Conservation (phyloP, 768 basidiomycete species). For the Lactarius hengduanensis region DNA sequence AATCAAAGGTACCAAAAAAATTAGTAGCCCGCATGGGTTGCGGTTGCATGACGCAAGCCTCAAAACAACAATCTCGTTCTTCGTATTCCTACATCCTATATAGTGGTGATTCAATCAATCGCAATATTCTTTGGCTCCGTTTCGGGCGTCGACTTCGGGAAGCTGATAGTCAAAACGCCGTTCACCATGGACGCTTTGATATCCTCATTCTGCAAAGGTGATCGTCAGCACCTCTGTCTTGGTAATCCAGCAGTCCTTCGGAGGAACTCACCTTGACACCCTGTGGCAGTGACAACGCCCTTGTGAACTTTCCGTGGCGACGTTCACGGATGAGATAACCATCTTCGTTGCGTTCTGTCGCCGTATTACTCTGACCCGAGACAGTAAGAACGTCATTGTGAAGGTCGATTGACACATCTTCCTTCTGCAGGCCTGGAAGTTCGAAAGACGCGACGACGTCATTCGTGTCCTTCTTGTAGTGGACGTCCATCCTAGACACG, state of each 20-base stretch:
- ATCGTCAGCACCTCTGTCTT: not conserved
- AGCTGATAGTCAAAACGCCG: conserved; percentile 47
- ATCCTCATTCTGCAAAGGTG: conserved; percentile 30
- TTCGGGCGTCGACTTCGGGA: conserved; percentile 47
- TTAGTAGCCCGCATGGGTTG: not conserved
- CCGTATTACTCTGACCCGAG: conserved; percentile 45
- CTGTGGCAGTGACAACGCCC: conserved; percentile 32
- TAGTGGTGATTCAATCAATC: conserved; percentile 26
- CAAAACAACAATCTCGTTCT: not conserved
- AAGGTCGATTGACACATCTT: conserved; percentile 51
- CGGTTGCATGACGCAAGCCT: not conserved
- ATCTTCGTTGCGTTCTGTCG: conserved; percentile 38
- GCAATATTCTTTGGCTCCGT: conserved; percentile 45
- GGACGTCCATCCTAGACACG: conserved; percentile 46
- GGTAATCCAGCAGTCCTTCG: not conserved
- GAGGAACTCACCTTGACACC: conserved; percentile 32
- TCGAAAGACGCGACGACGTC: conserved; percentile 55
- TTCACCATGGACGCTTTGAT: conserved; percentile 47
- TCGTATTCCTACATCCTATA: not conserved
- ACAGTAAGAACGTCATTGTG: conserved; percentile 49
- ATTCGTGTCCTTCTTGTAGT: conserved; percentile 47
- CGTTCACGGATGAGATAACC: conserved; percentile 38
- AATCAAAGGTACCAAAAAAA: not conserved
- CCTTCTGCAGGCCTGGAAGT: conserved; percentile 51
- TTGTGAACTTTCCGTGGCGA: conserved; percentile 33